phyloP scores from a whole-genome alignment of 495 filamentous ascomycete genomes.

The Aspergillus kassunensis region DNA sequence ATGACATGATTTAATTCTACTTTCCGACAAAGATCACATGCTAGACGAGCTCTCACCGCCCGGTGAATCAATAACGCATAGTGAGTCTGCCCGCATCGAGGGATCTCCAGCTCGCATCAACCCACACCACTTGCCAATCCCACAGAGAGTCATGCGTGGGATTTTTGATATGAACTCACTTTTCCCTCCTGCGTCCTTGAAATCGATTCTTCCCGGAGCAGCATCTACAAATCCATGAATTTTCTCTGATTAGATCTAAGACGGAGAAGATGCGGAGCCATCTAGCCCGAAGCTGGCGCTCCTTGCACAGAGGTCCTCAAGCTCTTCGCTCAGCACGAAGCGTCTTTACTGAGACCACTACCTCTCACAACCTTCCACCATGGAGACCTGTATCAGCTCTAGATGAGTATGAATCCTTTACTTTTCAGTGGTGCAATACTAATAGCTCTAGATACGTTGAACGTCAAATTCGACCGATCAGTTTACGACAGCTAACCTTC shows the following conservation, averaged over 20 bases:
- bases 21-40: conserved; percentile 7
- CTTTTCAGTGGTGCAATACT: conserved; percentile 12
- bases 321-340: conserved; percentile 19
- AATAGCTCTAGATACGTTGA: conserved; percentile 68
- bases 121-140: background rate
- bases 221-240: conserved; percentile 11
- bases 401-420: conserved; percentile 66
- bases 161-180: conserved; percentile 6
- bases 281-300: conserved; percentile 31
- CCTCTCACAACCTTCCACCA: conserved; percentile 47
- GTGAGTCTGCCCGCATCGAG: conserved; percentile 1
- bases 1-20: background rate
- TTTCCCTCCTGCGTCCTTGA: conserved; percentile 6
- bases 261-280: conserved; percentile 35
- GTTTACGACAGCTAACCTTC: conserved; percentile 87
- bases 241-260: conserved; percentile 18
- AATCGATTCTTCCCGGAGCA: background rate
- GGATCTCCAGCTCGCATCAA: conserved; percentile 8
- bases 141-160: conserved; percentile 16
- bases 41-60: conserved; percentile 10
- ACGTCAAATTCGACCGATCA: conserved; percentile 79
- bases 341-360: conserved; percentile 22
- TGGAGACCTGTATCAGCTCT: conserved; percentile 81
- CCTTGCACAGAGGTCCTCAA: conserved; percentile 13
- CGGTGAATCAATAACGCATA: background rate